phyloP scores from a whole-genome alignment of 139 green algal genomes.

The Ostreobium quekettii region DNA sequence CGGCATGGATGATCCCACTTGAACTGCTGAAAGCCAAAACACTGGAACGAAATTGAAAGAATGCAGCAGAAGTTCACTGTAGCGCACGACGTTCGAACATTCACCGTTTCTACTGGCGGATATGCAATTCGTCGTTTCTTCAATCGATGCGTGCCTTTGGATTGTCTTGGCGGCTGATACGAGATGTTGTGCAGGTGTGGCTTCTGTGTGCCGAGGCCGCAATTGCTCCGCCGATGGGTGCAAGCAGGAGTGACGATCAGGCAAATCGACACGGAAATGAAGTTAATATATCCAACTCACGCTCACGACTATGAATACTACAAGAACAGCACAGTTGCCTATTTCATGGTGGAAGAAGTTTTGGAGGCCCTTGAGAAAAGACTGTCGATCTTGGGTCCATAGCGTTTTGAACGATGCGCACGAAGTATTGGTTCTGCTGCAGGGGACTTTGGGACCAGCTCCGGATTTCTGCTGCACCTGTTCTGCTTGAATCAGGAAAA shows the following conservation, averaged over 20 bases:
- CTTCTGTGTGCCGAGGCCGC: conserved; percentile 54
- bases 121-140: not conserved
- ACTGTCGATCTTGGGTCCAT: conserved; percentile 38
- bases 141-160: not conserved
- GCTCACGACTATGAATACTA: conserved; percentile 66
- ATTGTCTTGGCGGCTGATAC: not conserved
- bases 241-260: conserved; percentile 47
- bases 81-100: no score
- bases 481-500: no score
- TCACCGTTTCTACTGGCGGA: not conserved
- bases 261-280: conserved; percentile 37
- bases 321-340: conserved; percentile 47
- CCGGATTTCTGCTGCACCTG: no score
- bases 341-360: conserved; percentile 56
- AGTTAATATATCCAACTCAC: conserved; percentile 52
- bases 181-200: conserved; percentile 26
- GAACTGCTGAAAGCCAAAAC: no score
- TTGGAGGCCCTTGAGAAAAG: conserved; percentile 39
- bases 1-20: no score
- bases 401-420: no score
- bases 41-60: no score
- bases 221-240: conserved; percentile 55
- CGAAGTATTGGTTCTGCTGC: no score
- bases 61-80: no score
- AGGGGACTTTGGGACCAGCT: no score